Evolutionary conservation across 139 green algal species (phyloP).

Genomic region (Chlamydomonas eustigma): DNA sequence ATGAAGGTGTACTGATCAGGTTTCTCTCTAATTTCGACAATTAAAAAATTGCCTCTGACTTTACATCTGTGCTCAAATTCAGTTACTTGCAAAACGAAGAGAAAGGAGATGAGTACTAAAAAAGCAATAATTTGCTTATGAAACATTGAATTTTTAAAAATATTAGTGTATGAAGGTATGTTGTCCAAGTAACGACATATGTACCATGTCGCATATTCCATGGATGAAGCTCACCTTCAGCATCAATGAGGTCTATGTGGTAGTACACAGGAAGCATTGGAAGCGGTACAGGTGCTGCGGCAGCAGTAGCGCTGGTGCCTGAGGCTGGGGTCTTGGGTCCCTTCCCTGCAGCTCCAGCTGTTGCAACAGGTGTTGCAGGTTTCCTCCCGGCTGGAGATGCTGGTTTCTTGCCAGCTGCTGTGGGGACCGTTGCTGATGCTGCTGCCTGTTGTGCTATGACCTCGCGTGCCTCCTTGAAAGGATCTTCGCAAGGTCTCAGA

Average conservation of each 20-base stretch:
- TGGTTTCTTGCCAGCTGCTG: no score
- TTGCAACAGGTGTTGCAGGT: neutral
- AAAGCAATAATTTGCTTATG: neutral
- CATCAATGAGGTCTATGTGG: neutral
- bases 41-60: neutral
- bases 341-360: neutral
- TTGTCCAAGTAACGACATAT: neutral
- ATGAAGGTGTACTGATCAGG: neutral
- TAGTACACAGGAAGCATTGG: neutral
- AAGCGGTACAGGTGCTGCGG: neutral
- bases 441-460: no score
- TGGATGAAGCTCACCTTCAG: neutral
- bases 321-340: neutral
- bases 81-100: neutral
- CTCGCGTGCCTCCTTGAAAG: neutral
- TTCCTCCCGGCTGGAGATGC: no score
- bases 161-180: no score
- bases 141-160: neutral
- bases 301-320: neutral
- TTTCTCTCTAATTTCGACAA: neutral
- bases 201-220: neutral
- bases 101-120: neutral
- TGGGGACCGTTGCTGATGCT: constrained; percentile 2
- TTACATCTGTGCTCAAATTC: neutral
- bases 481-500: neutral